A percentile compares a stretch with the other conserved stretches of the same genome.
phyloP scores from a whole-genome alignment of 1,284 basidiomycete species.

The Marasmius oreades region DNA sequence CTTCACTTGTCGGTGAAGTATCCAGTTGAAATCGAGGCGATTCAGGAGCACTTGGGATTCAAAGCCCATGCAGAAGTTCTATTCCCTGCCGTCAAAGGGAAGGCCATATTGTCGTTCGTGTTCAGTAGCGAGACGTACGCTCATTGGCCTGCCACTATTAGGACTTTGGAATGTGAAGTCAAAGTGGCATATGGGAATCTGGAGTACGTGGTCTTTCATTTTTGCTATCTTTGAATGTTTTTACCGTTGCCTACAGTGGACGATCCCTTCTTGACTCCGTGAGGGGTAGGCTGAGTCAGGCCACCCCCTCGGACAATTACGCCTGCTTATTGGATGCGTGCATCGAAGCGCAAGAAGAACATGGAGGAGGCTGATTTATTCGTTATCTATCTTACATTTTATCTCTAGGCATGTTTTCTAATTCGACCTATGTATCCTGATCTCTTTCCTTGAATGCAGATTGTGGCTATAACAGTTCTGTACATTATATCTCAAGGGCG shows the following conservation, averaged over 20 bases:
- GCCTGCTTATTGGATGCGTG: slow-evolving; percentile 75
- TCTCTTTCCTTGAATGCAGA: slow-evolving; percentile 5
- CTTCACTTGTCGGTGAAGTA: slow-evolving; percentile 69
- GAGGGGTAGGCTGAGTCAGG: slow-evolving; percentile 50
- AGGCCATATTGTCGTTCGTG: slow-evolving; percentile 60
- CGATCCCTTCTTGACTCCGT: slow-evolving; percentile 48
- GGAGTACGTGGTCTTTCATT: slow-evolving; percentile 41
- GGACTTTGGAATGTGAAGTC: slow-evolving; percentile 49
- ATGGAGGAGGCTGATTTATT: slow-evolving; percentile 12
- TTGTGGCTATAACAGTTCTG: background rate
- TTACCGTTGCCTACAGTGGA: slow-evolving; percentile 36
- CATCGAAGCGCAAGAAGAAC: slow-evolving; percentile 56
- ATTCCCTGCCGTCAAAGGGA: slow-evolving; percentile 46
- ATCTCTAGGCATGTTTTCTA: background rate
- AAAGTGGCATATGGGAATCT: slow-evolving; percentile 55
- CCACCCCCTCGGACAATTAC: slow-evolving; percentile 57
- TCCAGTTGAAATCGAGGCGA: slow-evolving; percentile 56
- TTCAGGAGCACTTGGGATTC: slow-evolving; percentile 34
- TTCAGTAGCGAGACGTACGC: slow-evolving; percentile 52
- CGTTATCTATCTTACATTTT: slow-evolving; percentile 28
- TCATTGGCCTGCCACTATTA: slow-evolving; percentile 64
- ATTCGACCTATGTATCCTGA: background rate
- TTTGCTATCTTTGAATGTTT: slow-evolving; percentile 6
- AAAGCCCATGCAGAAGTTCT: slow-evolving; percentile 48
- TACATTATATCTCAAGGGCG: too few relatives aligned